Evolutionary conservation across 2,329 filamentous ascomycete genomes (phyloP), one percentile per base, ranked within the genome.

Genomic region (Aspergillus phoenicis): DNA sequence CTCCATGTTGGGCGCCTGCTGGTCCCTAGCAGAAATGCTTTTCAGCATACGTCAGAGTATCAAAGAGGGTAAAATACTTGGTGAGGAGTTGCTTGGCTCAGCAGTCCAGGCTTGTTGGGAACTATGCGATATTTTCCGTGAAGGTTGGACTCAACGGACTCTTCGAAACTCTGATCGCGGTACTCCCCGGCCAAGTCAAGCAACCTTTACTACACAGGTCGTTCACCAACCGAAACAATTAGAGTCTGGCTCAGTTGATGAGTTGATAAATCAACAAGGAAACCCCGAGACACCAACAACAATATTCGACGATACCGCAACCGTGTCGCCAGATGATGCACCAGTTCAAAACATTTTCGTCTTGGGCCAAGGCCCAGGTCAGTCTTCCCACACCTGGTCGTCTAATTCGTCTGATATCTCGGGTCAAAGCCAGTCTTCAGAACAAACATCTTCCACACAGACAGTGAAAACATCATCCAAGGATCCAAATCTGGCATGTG

Each of bases 21-120:
- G 94, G 94, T 86, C 89, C 3, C 79, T 98, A 11, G 92, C 93
- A 7, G 93, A 97, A 75, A 96, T 96, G 88, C 85, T 98, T 0
- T 97, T 97, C 76, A 96, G 88, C 73, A 83, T 98, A 43, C 88
- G 93, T 2, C 93, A 97, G 70, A 94, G 89, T 74, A 88, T 85
- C 64, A 84, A 89, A 36, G 91, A 95, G 66, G 87, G 87, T 20
- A 90, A 86, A 67, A 80, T 83, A 0, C 83, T 90, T 0, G 91
- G 96, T 65, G 91, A 94, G 71, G 93, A 97, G 70, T 82, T 97
- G 0, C 83, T 97, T 0, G 89, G 90, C 5, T 95, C 91, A 1
- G 92, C 93, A 1, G 90, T 97, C 0, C 93, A 97, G 72, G 91
- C 93, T 13, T 97, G 93, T 74, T 97, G 92, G 92, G 93, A 97